A percentile compares a stretch with the other conserved stretches of the same genome.
Conservation (phyloP, 306 rosid genomes). For the Elaeagnus macrophylla region DNA sequence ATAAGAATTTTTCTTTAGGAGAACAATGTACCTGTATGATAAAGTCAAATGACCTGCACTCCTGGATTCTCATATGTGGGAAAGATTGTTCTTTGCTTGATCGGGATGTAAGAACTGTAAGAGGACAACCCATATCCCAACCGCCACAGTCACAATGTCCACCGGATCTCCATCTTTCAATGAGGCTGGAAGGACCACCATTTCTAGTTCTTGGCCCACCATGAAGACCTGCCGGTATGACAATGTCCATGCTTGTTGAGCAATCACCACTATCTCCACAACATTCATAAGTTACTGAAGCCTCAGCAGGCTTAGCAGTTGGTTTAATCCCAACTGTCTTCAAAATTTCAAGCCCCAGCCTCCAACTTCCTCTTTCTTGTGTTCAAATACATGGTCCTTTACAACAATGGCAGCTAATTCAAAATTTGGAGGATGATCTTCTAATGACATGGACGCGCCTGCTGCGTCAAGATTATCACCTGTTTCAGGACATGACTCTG, state of each 20-base stretch:
- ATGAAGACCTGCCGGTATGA: constrained; percentile 84
- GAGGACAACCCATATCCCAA: constrained; percentile 97
- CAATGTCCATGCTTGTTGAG: constrained; percentile 54
- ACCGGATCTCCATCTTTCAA: constrained; percentile 81
- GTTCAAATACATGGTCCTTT: constrained; percentile 52
- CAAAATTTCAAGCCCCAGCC: constrained; percentile 97
- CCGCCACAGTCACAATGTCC: constrained; percentile 96
- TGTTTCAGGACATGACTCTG: constrained; percentile 31
- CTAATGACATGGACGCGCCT: constrained; percentile 26
- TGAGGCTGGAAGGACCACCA: constrained; percentile 78
- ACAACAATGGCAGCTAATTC: constrained; percentile 76
- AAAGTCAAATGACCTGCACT: constrained; percentile 57
- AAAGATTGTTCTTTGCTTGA: constrained; percentile 28
- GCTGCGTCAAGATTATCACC: constrained; percentile 15
- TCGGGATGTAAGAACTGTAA: constrained; percentile 56
- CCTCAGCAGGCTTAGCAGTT: constrained; percentile 12
- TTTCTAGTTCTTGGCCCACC: constrained; percentile 76
- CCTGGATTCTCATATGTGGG: constrained; percentile 33
- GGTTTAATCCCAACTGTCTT: constrained; percentile 47
- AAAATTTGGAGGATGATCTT: constrained; percentile 46
- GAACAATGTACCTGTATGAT: constrained; percentile 44
- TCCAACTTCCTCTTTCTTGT: constrained; percentile 39
- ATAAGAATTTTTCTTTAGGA: neutral
- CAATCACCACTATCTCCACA: constrained; percentile 40
- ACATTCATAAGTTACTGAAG: constrained; percentile 28